These are phyloP conservation scores for Crithidia acanthocephali DNA, from an alignment of 208 protist species.

Conservation along the genomic window DNA sequence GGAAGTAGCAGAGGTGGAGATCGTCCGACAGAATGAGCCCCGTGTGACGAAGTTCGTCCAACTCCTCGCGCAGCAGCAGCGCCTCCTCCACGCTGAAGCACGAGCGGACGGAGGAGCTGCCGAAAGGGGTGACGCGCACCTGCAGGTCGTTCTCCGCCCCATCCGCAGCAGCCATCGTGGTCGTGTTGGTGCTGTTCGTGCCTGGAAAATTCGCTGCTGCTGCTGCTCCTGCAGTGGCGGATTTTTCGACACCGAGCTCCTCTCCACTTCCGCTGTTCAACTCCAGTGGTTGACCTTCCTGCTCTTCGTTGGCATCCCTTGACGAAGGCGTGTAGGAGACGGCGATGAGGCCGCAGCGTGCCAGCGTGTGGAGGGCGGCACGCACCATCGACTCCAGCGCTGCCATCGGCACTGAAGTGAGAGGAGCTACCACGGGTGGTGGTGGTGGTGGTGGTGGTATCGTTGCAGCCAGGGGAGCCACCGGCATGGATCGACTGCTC, in stretches of 20 bases:
- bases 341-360: slow-evolving; percentile 26
- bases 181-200: too few species aligned
- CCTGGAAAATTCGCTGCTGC: too few species aligned
- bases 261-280: not conserved
- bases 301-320: not conserved
- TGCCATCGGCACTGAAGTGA: slow-evolving; percentile 14
- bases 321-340: not conserved
- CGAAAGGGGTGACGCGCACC: slow-evolving; percentile 69
- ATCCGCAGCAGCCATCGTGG: not conserved
- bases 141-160: slow-evolving; percentile 4
- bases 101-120: slow-evolving; percentile 73
- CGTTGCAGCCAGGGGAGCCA: not conserved
- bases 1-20: slow-evolving; percentile 91
- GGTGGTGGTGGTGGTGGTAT: not conserved
- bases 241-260: not conserved
- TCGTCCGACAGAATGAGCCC: slow-evolving; percentile 90
- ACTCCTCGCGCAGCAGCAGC: slow-evolving; percentile 64
- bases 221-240: too few species aligned
- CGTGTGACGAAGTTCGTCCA: slow-evolving; percentile 65
- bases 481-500: slow-evolving; percentile 8
- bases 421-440: not conserved
- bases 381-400: slow-evolving; percentile 24
- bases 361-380: slow-evolving; percentile 19
- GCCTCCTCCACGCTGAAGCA: slow-evolving; percentile 87
- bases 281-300: not conserved